phyloP scores from a whole-genome alignment of 2,329 filamentous ascomycete species.

The Salinomyces thailandicus region DNA sequence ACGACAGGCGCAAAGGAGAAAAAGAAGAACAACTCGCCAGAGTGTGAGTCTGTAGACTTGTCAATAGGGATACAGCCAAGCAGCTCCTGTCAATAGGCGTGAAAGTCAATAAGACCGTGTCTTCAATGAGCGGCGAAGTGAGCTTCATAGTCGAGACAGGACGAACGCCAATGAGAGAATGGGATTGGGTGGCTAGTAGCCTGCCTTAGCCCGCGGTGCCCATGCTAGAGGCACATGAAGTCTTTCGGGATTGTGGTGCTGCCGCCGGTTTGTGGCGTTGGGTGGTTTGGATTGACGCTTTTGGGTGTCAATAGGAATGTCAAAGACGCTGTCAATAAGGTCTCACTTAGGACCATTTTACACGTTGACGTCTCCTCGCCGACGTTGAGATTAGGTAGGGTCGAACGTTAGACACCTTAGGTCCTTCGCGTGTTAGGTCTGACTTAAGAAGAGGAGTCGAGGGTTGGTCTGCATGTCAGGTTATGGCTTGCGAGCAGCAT shows the following conservation, averaged over 20 bases:
- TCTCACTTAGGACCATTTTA: too few species aligned
- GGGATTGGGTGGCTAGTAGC: not conserved
- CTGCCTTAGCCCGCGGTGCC: constrained; percentile 3
- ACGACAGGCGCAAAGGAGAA: constrained; percentile 7
- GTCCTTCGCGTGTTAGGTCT: too few species aligned
- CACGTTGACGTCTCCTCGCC: too few species aligned
- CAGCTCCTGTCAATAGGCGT: constrained; percentile 15
- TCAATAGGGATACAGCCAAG: constrained; percentile 15
- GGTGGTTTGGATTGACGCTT: constrained; percentile 10
- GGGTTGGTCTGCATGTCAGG: too few species aligned
- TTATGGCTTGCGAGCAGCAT: too few species aligned
- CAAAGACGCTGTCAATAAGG: too few species aligned
- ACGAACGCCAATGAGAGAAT: constrained; percentile 1
- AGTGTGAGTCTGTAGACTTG: not conserved
- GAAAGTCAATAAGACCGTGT: constrained; percentile 18
- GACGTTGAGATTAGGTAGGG: too few species aligned
- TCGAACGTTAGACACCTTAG: too few species aligned
- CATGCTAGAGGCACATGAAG: constrained; percentile 3
- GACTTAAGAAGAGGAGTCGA: too few species aligned
- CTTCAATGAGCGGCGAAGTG: constrained; percentile 16
- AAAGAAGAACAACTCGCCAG: constrained; percentile 8
- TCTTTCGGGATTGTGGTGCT: constrained; percentile 13
- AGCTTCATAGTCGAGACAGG: constrained; percentile 8
- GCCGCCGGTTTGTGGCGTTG: constrained; percentile 6
- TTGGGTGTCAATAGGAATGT: constrained; percentile 23